Evolutionary conservation across 2,329 filamentous ascomycete species (phyloP), one percentile per base, ranked within the genome.

Genomic region (Pleurostoma richardsiae): DNA sequence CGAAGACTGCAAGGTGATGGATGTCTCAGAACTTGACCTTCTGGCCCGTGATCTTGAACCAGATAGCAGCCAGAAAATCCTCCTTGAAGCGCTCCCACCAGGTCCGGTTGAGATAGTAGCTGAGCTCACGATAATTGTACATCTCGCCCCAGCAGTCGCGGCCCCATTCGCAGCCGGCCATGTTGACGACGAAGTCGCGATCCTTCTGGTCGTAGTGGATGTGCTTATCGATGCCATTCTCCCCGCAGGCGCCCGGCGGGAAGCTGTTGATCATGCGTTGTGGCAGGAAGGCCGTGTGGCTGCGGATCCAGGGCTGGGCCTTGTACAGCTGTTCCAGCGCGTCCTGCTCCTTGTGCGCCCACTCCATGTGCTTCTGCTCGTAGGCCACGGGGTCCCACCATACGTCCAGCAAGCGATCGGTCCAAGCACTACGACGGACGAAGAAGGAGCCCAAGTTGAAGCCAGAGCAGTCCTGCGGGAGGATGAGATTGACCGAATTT

Each of bases 371-470:
- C 64, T 90, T 95, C 69, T 99, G 94, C 69, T 99, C 94, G 66
- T 99, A 99, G 48, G 86, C 83, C 30, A 97, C 91, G 0, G 94
- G 94, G 60, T 99, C 94, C 94, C 94, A 99, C 94, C 94, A 99
- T 44, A 96, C 79, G 61, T 99, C 94, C 33, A 99, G 79, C 19
- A 99, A 72, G 4, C 90, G 85, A 59, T 97, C 92, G 0, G 91
- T 89, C 89, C 91, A 99, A 29, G 83, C 74, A 59, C 88, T 89
- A 50, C 94, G 83, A 43, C 84, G 83, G 40, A 96, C 72, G 65
- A 99, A 94, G 74, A 99, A 99, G 11, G 90, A 96, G 19, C 94
- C 94, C 10, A 99, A 77, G 64, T 96, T 99, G 76, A 99, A 97
- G 30, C 94, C 94, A 2, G 85, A 82, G 65, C 94, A 99, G 67